A percentile compares a stretch with the other conserved stretches of the same genome.
These are phyloP conservation scores for Cercospora zeina DNA, from an alignment of 2,329 filamentous ascomycete species.

Conservation along the genomic window DNA sequence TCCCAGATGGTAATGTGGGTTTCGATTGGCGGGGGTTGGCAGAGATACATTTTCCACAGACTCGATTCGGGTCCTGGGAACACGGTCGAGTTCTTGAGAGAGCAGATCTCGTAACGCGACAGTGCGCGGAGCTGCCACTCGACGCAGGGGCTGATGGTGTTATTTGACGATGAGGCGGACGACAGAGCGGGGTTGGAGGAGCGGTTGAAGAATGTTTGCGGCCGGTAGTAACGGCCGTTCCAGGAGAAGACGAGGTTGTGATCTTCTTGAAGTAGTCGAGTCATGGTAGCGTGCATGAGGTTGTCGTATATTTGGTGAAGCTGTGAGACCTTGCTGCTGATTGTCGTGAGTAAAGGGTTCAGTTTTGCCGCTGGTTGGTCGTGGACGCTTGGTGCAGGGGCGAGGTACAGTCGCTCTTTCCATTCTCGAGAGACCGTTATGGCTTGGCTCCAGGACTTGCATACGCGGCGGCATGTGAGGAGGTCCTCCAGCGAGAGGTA, in stretches of 20 bases:
- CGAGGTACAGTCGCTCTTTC: conserved; percentile 7
- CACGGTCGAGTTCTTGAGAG: not conserved
- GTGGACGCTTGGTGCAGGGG: not conserved
- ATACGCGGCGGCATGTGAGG: conserved; percentile 13
- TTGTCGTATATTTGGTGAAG: conserved; percentile 13
- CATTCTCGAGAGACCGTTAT: not conserved
- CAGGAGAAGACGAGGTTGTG: conserved; percentile 10
- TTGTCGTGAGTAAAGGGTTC: conserved; percentile 15
- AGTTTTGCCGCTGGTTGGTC: conserved; percentile 3
- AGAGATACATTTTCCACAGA: conserved; percentile 18
- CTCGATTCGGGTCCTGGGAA: conserved; percentile 4
- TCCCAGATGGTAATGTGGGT: conserved; percentile 15
- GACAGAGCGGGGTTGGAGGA: conserved; percentile 6
- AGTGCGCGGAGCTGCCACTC: conserved; percentile 20
- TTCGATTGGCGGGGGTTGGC: conserved; percentile 14
- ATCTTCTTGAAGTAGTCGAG: not conserved
- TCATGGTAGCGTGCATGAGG: not conserved
- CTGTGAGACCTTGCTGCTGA: conserved; percentile 9
- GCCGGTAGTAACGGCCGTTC: conserved; percentile 10
- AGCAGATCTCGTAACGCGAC: conserved; percentile 4
- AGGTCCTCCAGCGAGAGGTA: conserved; percentile 2
- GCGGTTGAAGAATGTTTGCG: conserved; percentile 16
- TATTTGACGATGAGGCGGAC: not conserved
- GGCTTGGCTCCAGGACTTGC: conserved; percentile 2
- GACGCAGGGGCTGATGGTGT: not conserved